These are phyloP conservation scores for Byssochlamys sp. DNA, from an alignment of 2,329 filamentous ascomycete genomes.

Conservation along the genomic window DNA sequence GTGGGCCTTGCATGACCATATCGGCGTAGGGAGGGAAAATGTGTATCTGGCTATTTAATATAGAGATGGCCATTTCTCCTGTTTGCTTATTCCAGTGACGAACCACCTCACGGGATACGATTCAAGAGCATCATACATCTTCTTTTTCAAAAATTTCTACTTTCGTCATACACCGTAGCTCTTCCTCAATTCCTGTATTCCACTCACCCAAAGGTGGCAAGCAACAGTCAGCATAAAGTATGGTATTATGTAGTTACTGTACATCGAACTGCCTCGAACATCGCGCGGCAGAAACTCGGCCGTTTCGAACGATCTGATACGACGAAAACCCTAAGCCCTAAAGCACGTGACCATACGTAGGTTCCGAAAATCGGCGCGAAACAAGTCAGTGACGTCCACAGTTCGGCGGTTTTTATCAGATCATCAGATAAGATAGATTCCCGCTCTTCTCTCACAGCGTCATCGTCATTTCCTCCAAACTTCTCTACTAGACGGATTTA, in stretches of 20 bases:
- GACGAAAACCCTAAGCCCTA: background rate
- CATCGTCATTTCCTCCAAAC: background rate
- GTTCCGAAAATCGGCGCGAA: background rate
- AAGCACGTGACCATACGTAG: constrained; percentile 2
- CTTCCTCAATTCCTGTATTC: background rate
- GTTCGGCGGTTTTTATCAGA: constrained; percentile 3
- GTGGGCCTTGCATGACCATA: constrained; percentile 33
- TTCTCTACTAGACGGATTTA: background rate
- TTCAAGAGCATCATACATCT: background rate
- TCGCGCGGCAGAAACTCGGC: background rate
- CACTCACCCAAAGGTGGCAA: background rate
- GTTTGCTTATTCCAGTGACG: constrained; percentile 20
- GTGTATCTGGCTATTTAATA: constrained; percentile 31
- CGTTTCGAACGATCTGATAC: background rate
- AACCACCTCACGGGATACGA: constrained; percentile 1
- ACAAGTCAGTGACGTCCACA: background rate
- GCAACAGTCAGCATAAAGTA: background rate
- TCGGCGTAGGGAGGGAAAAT: constrained; percentile 36
- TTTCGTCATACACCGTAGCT: background rate
- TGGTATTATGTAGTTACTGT: too few relatives aligned
- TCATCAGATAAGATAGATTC: constrained; percentile 1
- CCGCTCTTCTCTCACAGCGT: background rate
- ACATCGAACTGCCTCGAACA: background rate
- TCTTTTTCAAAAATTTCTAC: background rate
- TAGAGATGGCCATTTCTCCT: constrained; percentile 16